Conservation (phyloP, 2,329 filamentous ascomycete species). For the Microcyclosporella mali region DNA sequence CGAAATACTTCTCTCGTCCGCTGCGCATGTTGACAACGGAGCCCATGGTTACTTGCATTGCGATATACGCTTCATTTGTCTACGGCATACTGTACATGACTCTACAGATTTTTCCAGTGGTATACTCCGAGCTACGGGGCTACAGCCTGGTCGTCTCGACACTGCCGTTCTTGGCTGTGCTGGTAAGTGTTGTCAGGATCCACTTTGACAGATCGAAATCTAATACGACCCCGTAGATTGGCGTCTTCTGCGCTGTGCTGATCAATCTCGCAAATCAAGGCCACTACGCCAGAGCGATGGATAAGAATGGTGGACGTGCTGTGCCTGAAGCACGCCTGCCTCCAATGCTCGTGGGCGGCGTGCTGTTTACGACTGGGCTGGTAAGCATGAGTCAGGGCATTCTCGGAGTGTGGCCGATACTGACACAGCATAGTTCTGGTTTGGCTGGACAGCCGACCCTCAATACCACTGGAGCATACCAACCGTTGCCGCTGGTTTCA, state of each 20-base stretch:
- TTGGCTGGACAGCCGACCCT: slow-evolving; percentile 20
- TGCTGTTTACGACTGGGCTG: slow-evolving; percentile 32
- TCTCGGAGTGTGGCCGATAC: slow-evolving; percentile 1
- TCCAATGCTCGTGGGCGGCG: slow-evolving; percentile 42
- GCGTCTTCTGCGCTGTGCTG: slow-evolving; percentile 37
- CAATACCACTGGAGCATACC: slow-evolving; percentile 38
- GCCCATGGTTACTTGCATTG: slow-evolving; percentile 40
- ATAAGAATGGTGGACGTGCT: slow-evolving; percentile 30
- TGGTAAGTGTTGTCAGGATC: too few species aligned
- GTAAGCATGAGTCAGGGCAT: too few species aligned
- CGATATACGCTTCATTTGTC: slow-evolving; percentile 24
- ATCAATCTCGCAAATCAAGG: slow-evolving; percentile 47
- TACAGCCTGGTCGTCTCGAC: slow-evolving; percentile 41
- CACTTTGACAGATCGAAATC: too few species aligned
- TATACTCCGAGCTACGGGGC: slow-evolving; percentile 39
- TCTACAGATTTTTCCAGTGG: slow-evolving; percentile 45
- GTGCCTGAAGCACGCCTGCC: slow-evolving; percentile 36
- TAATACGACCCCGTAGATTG: too few species aligned
- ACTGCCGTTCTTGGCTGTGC: slow-evolving; percentile 42
- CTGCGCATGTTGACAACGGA: slow-evolving; percentile 43
- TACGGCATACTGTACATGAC: slow-evolving; percentile 45
- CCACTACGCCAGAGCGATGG: slow-evolving; percentile 35
- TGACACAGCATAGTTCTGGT: slow-evolving; percentile 4
- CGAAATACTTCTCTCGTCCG: slow-evolving; percentile 40
- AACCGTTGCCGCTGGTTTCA: slow-evolving; percentile 34